A percentile compares a stretch with the other conserved stretches of the same genome.
Conservation (phyloP, 768 basidiomycete genomes). For the Suillus plorans region DNA sequence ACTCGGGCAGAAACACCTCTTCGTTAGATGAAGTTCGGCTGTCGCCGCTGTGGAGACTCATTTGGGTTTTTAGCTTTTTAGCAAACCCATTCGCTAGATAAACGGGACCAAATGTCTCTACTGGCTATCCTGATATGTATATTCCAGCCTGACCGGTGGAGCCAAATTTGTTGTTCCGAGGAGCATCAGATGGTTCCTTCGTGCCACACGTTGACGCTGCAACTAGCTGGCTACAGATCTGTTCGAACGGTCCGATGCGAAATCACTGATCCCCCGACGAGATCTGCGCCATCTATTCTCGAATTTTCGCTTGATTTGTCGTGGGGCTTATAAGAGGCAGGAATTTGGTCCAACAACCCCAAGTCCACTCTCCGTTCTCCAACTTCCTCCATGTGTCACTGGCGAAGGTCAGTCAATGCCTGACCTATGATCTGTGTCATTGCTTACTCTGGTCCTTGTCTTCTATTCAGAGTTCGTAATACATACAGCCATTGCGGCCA, state of each 20-base stretch:
- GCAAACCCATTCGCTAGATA: conserved; percentile 20
- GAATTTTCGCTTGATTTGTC: conserved; percentile 16
- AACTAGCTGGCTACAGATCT: conserved; percentile 20
- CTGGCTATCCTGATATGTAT: conserved; percentile 22
- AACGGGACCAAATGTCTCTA: conserved; percentile 16
- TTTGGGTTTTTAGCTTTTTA: conserved; percentile 39
- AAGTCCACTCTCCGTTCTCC: conserved; percentile 21
- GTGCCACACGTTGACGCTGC: conserved; percentile 22
- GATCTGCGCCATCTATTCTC: conserved; percentile 26
- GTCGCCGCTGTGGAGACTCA: conserved; percentile 22
- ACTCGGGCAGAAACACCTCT: conserved; percentile 13
- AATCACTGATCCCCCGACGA: conserved; percentile 23
- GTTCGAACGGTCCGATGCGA: conserved; percentile 21
- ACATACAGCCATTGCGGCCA: conserved; percentile 60
- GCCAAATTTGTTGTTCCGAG: conserved; percentile 33
- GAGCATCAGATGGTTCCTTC: conserved; percentile 29
- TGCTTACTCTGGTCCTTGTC: conserved; percentile 12
- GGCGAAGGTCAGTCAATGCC: conserved; percentile 56
- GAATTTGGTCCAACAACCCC: conserved; percentile 1
- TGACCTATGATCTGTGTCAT: conserved; percentile 17
- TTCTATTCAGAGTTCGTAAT: conserved; percentile 55
- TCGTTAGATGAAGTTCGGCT: conserved; percentile 20
- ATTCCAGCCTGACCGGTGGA: conserved; percentile 14
- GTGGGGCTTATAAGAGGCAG: conserved; percentile 26
- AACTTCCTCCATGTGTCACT: conserved; percentile 58